Evolutionary conservation across 495 filamentous ascomycete species (phyloP), one percentile per base, ranked within the genome.

Genomic region (Choiromyces venosus): DNA sequence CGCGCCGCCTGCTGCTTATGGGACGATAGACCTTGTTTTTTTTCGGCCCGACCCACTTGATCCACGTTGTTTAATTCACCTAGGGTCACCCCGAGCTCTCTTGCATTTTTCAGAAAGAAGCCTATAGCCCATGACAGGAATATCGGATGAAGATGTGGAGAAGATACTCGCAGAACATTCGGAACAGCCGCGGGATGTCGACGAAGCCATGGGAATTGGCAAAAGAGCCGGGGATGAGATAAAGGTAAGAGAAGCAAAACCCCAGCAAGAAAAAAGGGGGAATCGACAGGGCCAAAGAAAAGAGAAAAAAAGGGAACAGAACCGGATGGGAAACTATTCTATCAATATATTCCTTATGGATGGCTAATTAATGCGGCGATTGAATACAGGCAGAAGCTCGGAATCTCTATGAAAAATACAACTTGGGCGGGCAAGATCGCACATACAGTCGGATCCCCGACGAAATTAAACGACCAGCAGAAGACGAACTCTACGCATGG

Each of bases 131-230:
- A 61, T 61, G 52, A 61, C 52, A 61, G 25, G 52, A 61, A 61
- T 61, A 61, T 61, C 52, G 12, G 52, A 61, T 12, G 52, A 61
- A 33, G 52, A 61, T 61, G 52, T 61, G 29, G 52, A 61, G 52
- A 61, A 61, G 52, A 61, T 61, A 61, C 52, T 61, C 52, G 52
- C 52, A 33, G 52, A 61, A 61, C 52, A 61, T 61, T 61, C 52
- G 52, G 52, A 61, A 61, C 52, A 61, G 52, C 52, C 52, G 10
- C 52, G 52, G 25, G 52, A 61, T 61, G 52, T 61, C 52, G 52
- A 61, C 52, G 52, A 61, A 61, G 52, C 52, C 52, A 61, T 61
- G 52, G 52, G 52, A 61, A 61, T 61, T 61, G 52, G 52, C 12
- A 61, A 61, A 61, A 61, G 52, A 7, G 52, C 52, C 3, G 52